Percentiles rank a stretch among this genome's conserved stretches.
These are phyloP conservation scores for Aspergillus oerlinghausenensis DNA, from an alignment of 2,329 filamentous ascomycete genomes.

Conservation along the genomic window DNA sequence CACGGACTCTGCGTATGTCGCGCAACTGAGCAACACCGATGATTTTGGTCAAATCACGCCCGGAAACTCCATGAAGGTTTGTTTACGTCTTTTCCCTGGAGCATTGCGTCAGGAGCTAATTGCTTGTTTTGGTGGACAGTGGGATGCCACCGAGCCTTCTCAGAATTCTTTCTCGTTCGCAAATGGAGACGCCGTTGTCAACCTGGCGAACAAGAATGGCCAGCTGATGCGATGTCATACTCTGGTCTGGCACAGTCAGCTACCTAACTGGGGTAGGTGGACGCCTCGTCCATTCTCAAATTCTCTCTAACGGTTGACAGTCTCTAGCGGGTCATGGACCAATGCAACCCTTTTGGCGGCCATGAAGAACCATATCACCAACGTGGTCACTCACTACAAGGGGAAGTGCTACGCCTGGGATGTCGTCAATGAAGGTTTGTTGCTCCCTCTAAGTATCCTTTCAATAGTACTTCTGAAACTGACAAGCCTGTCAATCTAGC, in stretches of 20 bases:
- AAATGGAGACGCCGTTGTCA: constrained; percentile 48
- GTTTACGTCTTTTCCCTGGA: neutral
- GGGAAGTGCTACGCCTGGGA: constrained; percentile 38
- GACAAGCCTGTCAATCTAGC: constrained; percentile 15
- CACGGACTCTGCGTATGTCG: constrained; percentile 51
- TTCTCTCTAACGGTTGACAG: constrained; percentile 15
- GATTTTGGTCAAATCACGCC: constrained; percentile 64
- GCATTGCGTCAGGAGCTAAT: neutral
- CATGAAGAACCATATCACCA: constrained; percentile 46
- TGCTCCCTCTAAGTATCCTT: neutral
- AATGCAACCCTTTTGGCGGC: constrained; percentile 53
- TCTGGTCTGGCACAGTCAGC: constrained; percentile 46
- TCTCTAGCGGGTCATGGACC: constrained; percentile 52
- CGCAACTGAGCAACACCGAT: constrained; percentile 53
- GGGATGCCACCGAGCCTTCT: constrained; percentile 58
- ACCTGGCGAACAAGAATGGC: constrained; percentile 36
- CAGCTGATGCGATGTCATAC: constrained; percentile 60
- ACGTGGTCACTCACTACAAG: constrained; percentile 33
- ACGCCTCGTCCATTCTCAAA: constrained; percentile 10
- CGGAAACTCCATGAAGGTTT: constrained; percentile 56
- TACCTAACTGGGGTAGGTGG: constrained; percentile 52
- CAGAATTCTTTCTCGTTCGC: constrained; percentile 56
- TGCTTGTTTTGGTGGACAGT: constrained; percentile 37
- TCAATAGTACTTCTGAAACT: neutral
- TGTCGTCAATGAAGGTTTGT: constrained; percentile 36